A percentile compares a stretch with the other conserved stretches of the same genome.
phyloP scores from a whole-genome alignment of 768 basidiomycete genomes.

The Lentinula detonsa region DNA sequence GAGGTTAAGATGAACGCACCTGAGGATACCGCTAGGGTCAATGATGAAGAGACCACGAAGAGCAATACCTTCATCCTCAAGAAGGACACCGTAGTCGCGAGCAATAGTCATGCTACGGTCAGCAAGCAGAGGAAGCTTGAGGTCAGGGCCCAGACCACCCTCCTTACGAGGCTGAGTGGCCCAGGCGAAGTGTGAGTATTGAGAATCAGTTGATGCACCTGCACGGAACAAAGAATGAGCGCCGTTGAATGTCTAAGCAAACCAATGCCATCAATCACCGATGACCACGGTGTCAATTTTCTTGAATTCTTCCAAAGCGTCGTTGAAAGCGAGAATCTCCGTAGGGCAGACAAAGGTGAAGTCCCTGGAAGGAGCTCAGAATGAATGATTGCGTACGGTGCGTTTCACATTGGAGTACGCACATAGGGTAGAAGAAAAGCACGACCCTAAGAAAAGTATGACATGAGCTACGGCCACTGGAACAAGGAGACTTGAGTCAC shows the following conservation, averaged over 20 bases:
- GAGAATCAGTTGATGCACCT: conserved; percentile 87
- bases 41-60: conserved; percentile 86
- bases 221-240: conserved; percentile 1
- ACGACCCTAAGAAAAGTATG: conserved; percentile 57
- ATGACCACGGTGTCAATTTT: conserved; percentile 71
- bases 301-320: conserved; percentile 71
- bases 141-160: conserved; percentile 86
- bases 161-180: conserved; percentile 73
- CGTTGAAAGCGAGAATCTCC: conserved; percentile 94
- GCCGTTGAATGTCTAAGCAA: not conserved
- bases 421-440: conserved; percentile 93
- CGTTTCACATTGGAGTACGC: conserved; percentile 21
- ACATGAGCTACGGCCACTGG: not conserved
- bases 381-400: not conserved
- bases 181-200: conserved; percentile 87
- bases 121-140: conserved; percentile 78
- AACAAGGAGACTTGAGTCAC: conserved; percentile 28
- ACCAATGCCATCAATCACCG: conserved; percentile 36
- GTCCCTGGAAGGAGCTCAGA: conserved; percentile 40
- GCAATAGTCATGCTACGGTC: conserved; percentile 77
- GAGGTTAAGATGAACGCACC: conserved; percentile 30
- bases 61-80: conserved; percentile 85
- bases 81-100: conserved; percentile 80
- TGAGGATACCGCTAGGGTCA: conserved; percentile 73
- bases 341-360: conserved; percentile 94